Base-by-base conservation (phyloP, 768 basidiomycete genomes). In the Lactarius akahatsu region DNA sequence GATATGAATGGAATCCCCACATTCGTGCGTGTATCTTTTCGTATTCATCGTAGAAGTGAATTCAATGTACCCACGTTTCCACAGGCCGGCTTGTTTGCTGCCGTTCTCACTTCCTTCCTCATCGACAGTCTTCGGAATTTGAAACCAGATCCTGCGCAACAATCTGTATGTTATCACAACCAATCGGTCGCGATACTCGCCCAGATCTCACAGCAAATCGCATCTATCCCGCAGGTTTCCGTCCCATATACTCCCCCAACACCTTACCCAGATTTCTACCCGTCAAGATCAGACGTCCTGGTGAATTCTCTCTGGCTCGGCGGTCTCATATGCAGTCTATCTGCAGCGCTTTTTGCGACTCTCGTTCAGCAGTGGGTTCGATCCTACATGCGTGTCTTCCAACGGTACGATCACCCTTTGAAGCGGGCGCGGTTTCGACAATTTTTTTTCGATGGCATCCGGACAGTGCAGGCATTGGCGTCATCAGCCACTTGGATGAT, bases 21-120 rank as follows among this genome's bases (percentile, higher is more conserved):
- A 18, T 56, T 56, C 3, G 55, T 56, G 5, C 30, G 55, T 32
- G 16, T 20, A 18, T n/a, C 0, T 23, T 5, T 0, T 0, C 10
- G n/a, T 10, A 0, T 15, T 13, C 13, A 13, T 0, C 3, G 10
- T 23, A 47, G 9, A 47, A 4, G 5, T 9, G 45, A 47, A 23
- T 23, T 23, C 4, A 32, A 28, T 28, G 1, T 9, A n/a, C 1
- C 9, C 7, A 8, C 18, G 11, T 47, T 23, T 23, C 57, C 36
- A 2, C 38, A 65, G 64, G 41, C 64, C 6, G 64, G 59, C 8
- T 32, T 65, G 41, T 65, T 65, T 23, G 56, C 64, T 13, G 59
- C 43, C 9, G 54, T 45, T n/a, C 32, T 65, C 26, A 47, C 64
- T 0, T 30, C 59, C 2, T 65, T 65, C 26, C 20, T 61, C 23